Conservation (phyloP, 176 grass and related monocot genomes). For the Ampelocalamus luodianensis region DNA sequence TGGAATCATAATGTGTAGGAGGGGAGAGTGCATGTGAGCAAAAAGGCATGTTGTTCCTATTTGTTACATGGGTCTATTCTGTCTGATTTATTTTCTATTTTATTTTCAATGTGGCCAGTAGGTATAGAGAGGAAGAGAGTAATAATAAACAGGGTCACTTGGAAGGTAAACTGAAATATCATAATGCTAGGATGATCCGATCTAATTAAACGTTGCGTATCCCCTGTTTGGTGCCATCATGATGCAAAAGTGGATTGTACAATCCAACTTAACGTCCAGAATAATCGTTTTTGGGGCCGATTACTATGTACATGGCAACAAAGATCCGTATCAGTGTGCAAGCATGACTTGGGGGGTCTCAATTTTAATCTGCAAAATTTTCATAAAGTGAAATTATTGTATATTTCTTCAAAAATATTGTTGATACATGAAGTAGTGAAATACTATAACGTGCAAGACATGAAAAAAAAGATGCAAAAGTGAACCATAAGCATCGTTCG, state of each 20-base stretch:
- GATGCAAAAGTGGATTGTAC: background rate
- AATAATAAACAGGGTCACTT: background rate
- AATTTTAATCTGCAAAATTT: background rate
- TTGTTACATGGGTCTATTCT: background rate
- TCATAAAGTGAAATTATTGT: background rate
- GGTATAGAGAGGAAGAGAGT: background rate
- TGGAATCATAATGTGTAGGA: slow-evolving; percentile 16
- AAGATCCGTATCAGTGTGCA: background rate
- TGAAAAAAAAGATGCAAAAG: background rate
- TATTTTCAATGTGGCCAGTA: background rate
- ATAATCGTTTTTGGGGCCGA: background rate
- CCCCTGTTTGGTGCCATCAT: background rate
- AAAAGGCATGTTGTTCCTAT: background rate
- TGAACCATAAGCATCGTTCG: background rate
- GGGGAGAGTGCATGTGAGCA: slow-evolving; percentile 14
- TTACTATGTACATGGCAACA: background rate
- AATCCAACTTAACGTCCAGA: background rate
- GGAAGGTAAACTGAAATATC: background rate
- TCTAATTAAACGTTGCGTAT: background rate
- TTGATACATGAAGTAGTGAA: background rate
- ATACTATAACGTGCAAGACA: background rate
- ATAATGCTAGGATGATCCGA: background rate
- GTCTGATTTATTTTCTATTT: background rate
- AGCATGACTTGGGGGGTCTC: background rate
- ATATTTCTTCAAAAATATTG: background rate